phyloP scores from a whole-genome alignment of 495 filamentous ascomycete genomes.

The Neurospora sp. region DNA sequence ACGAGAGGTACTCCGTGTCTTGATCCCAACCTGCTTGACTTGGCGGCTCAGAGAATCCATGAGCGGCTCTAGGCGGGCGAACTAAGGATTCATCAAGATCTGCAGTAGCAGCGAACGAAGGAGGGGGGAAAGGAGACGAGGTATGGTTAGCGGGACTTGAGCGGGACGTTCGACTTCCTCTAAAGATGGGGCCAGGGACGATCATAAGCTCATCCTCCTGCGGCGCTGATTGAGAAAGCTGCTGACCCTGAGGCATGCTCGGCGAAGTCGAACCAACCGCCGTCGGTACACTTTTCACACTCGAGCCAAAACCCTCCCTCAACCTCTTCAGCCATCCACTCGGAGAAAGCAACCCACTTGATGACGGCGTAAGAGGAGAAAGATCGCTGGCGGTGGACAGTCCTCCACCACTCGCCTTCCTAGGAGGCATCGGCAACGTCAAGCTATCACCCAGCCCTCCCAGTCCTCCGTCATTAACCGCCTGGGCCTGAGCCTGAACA shows the following conservation, averaged over 20 bases:
- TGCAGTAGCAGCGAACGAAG: conserved; percentile 9
- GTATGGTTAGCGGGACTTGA: conserved; percentile 14
- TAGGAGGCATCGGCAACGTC: conserved; percentile 4
- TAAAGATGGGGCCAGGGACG: conserved; percentile 15
- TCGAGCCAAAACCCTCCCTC: not conserved
- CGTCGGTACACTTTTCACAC: not conserved
- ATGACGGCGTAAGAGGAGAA: not conserved
- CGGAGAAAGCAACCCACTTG: not conserved
- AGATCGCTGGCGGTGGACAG: not conserved
- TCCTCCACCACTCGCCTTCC: conserved; percentile 4
- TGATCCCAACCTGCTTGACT: not conserved
- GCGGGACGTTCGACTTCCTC: conserved; percentile 18
- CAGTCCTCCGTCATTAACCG: not conserved
- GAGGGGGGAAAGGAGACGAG: conserved; percentile 21
- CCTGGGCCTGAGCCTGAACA: not conserved
- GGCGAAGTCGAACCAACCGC: not conserved
- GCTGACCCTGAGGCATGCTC: not conserved
- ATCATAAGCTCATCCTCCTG: conserved; percentile 2
- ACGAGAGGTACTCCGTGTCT: conserved; percentile 16
- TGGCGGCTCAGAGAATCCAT: not conserved
- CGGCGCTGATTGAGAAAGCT: not conserved
- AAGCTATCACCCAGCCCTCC: not conserved
- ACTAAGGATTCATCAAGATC: not conserved
- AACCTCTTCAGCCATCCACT: not conserved
- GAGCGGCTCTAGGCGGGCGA: not conserved